Conservation (phyloP, 78 protist species). For the Dictyostelium capitatum region DNA sequence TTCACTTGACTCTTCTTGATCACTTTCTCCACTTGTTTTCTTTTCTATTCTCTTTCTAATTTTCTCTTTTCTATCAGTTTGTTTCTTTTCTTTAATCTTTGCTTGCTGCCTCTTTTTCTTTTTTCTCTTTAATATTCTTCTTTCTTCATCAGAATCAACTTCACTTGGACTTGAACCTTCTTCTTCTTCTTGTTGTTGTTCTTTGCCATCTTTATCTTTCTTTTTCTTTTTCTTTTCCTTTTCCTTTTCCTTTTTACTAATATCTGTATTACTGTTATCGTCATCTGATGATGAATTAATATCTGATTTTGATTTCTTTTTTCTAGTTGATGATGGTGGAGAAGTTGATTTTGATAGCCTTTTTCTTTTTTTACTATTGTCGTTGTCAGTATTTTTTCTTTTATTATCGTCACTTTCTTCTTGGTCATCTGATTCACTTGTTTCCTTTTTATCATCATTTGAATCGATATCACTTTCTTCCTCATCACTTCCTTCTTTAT, state of each 20-base stretch:
- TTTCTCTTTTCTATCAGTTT: neutral
- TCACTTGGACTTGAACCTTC: neutral
- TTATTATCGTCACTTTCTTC: neutral
- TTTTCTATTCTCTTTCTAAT: neutral
- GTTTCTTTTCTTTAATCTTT: neutral
- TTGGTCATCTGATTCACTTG: neutral
- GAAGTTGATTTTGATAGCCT: neutral
- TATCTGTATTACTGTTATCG: neutral
- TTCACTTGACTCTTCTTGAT: neutral
- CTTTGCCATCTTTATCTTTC: no score
- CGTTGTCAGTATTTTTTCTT: neutral
- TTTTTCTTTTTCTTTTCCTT: neutral
- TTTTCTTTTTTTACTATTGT: neutral
- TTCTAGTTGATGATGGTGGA: neutral
- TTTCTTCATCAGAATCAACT: constrained; percentile 2
- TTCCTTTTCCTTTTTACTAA: neutral
- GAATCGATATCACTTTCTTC: neutral
- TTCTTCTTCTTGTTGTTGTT: constrained; percentile 28
- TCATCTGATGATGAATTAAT: no score
- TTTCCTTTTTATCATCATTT: neutral
- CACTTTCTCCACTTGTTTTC: neutral
- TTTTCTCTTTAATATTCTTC: constrained; percentile 31
- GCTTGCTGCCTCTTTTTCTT: neutral
- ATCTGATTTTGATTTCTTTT: neutral
- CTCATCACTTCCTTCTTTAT: neutral